Conservation (phyloP, 495 filamentous ascomycete species). For the Xylaria telfairii region DNA sequence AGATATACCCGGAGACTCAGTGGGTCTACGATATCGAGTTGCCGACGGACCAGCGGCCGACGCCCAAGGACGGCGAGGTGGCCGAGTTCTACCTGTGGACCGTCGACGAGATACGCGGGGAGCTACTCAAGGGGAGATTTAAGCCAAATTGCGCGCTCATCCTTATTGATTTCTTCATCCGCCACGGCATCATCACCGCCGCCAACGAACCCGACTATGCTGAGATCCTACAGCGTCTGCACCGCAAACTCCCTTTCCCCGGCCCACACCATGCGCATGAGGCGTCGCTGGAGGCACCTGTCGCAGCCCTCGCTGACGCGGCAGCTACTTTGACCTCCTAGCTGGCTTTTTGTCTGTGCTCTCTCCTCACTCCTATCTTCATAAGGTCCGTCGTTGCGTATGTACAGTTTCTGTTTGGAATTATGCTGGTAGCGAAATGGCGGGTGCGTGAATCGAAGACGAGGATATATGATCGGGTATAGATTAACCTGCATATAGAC, state of each 20-base stretch:
- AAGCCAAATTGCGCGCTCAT: conserved; percentile 93
- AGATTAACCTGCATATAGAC: conserved; percentile 24
- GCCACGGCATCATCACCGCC: conserved; percentile 79
- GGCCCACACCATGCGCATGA: conserved; percentile 59
- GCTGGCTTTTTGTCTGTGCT: background rate
- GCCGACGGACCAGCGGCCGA: conserved; percentile 66
- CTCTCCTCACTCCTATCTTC: background rate
- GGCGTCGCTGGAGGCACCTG: conserved; percentile 2
- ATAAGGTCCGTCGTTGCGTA: background rate
- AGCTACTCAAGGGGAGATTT: conserved; percentile 74
- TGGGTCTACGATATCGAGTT: conserved; percentile 92
- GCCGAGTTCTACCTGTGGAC: conserved; percentile 80
- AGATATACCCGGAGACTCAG: conserved; percentile 89
- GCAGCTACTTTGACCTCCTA: conserved; percentile 16
- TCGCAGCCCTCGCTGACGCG: conserved; percentile 6
- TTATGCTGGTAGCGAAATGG: conserved; percentile 1
- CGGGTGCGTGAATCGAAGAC: background rate
- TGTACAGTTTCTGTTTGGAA: conserved; percentile 17
- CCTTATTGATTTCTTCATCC: conserved; percentile 87
- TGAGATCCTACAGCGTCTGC: conserved; percentile 75
- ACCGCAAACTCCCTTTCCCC: conserved; percentile 84
- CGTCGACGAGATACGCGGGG: conserved; percentile 74
- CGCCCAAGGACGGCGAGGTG: conserved; percentile 86
- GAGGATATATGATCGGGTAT: conserved; percentile 3
- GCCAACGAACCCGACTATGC: conserved; percentile 85